phyloP scores from a whole-genome alignment of 1,284 basidiomycete species.

The Marasmius fiardii region DNA sequence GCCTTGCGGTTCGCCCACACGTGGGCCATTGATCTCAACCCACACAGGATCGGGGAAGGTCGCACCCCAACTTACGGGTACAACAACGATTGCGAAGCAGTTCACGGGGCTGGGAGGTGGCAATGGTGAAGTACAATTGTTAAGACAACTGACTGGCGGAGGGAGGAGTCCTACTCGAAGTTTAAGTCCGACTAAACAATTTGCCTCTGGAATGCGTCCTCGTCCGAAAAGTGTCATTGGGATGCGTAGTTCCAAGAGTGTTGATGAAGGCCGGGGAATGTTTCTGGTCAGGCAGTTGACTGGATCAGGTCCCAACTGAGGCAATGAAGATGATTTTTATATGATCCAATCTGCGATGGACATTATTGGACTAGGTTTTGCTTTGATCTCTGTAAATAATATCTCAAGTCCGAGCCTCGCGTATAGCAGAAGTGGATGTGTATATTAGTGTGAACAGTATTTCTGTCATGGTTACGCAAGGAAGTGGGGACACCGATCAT shows the following conservation, averaged over 20 bases:
- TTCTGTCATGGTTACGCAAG: too few relatives aligned
- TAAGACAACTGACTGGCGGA: conserved; percentile 36
- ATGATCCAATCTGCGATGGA: neutral
- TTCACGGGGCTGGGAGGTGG: conserved; percentile 58
- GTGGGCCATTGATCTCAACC: conserved; percentile 40
- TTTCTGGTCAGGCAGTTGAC: conserved; percentile 70
- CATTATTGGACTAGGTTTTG: neutral
- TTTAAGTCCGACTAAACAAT: conserved; percentile 58
- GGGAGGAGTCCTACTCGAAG: conserved; percentile 59
- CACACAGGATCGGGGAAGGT: conserved; percentile 44
- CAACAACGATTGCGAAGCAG: conserved; percentile 70
- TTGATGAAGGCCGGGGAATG: conserved; percentile 64
- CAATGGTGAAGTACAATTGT: conserved; percentile 12
- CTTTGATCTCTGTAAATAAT: neutral
- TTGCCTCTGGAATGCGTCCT: conserved; percentile 33
- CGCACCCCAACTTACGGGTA: conserved; percentile 57
- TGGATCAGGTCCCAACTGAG: conserved; percentile 34
- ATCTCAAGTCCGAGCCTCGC: too few relatives aligned
- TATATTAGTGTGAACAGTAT: too few relatives aligned
- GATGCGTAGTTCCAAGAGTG: conserved; percentile 50
- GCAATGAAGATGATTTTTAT: conserved; percentile 7
- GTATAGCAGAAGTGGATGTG: too few relatives aligned
- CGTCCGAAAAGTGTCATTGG: conserved; percentile 66
- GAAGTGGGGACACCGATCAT: too few relatives aligned
- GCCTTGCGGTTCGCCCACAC: conserved; percentile 45